Base-by-base conservation (phyloP, 1,284 basidiomycete species). In the Moesziomyces sp. region DNA sequence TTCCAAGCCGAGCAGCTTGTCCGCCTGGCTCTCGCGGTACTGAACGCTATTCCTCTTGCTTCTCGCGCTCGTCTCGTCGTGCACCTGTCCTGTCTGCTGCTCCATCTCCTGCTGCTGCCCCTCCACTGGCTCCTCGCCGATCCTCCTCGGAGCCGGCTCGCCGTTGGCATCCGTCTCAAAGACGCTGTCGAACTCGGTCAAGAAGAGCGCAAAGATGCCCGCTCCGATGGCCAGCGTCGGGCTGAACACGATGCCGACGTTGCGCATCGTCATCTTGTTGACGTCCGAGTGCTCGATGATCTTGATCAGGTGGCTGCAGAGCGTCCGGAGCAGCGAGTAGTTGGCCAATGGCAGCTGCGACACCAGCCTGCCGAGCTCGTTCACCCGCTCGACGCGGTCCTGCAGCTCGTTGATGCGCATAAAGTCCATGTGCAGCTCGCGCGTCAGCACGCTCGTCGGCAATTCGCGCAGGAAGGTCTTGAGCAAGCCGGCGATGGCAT, bases 191-290 rank as follows among this genome's bases (percentile, higher is more conserved):
- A 81, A 81, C 49, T 78, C 78, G 35, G 79, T 81, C 19, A 81
- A 51, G 64, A 81, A 80, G 4, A 81, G 56, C 19, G 76, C 72
- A 64, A 81, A 81, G 49, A 80, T 75, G 16, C 79, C 79, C 3
- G 78, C 78, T 21, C 77, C 76, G n/a, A 83, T 83, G 13, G 63
- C 72, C 5, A 83, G 65, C 19, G 81, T 82, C 2, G 81, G 80
- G 40, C 80, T 81, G 35, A 83, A 97, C 30, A 99, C 96, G 69
- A 99, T 99, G 21, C 95, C 94, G 28, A 99, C 93, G 83, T 99
- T 99, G 38, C 95, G 90, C 89, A 99, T 91, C 46, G 92, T 97
- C 97, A 99, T 99, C 88, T 97, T 99, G 89, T 98, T 98, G 64
- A 91, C 87, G 46, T 89, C 84, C 18, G 93, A 89, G 83, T 97